Evolutionary conservation across 2,329 filamentous ascomycete species (phyloP).

Genomic region (Thelonectria olida): DNA sequence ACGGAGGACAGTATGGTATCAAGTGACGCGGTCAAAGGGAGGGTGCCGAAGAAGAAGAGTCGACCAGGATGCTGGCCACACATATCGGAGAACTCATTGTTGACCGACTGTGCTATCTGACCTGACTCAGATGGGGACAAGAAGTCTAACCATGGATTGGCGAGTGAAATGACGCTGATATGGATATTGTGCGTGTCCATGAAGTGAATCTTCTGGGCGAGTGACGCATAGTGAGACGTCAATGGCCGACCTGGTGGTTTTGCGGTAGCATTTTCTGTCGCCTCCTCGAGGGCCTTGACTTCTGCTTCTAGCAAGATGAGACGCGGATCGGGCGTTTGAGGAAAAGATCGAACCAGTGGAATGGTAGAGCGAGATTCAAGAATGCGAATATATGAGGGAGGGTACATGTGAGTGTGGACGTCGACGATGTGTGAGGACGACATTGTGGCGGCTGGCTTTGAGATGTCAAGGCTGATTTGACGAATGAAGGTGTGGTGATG

Average conservation of each 20-base stretch:
- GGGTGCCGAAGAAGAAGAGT: constrained; percentile 83
- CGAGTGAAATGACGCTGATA: constrained; percentile 85
- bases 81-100: constrained; percentile 78
- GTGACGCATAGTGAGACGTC: constrained; percentile 83
- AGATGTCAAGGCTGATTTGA: background rate
- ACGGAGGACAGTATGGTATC: constrained; percentile 73
- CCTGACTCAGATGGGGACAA: constrained; percentile 69
- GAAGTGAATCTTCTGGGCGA: constrained; percentile 82
- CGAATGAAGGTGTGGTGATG: background rate
- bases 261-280: constrained; percentile 62
- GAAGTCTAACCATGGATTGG: constrained; percentile 96
- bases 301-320: constrained; percentile 71
- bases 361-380: constrained; percentile 69
- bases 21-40: constrained; percentile 77
- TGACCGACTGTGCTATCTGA: constrained; percentile 72
- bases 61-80: constrained; percentile 73
- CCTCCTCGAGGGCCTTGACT: constrained; percentile 55
- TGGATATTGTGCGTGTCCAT: constrained; percentile 87
- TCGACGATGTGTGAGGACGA: constrained; percentile 62
- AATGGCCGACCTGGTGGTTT: constrained; percentile 81
- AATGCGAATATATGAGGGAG: constrained; percentile 69
- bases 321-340: constrained; percentile 63
- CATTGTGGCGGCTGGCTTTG: background rate
- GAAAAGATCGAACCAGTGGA: constrained; percentile 76
- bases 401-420: constrained; percentile 77